Percentiles rank a stretch among this genome's conserved stretches.
phyloP scores from a whole-genome alignment of 768 basidiomycete species.

The Lactarius quietus region DNA sequence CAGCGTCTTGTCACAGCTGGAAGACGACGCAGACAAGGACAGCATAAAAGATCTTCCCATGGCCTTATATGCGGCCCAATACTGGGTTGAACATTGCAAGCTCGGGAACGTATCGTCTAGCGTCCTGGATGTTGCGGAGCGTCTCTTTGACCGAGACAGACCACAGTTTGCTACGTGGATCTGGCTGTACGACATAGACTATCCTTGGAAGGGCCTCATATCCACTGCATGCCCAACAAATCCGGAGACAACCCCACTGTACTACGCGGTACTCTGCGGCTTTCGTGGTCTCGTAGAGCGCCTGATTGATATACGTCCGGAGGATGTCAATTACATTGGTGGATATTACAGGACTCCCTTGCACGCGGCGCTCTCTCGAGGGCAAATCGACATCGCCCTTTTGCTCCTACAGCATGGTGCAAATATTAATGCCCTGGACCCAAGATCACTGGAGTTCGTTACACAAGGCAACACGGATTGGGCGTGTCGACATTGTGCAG shows the following conservation, averaged over 20 bases:
- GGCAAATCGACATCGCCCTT: not conserved
- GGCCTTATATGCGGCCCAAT: not conserved
- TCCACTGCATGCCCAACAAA: not conserved
- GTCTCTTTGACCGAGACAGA: not conserved
- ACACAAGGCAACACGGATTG: not conserved
- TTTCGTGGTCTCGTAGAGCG: not conserved
- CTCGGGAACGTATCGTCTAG: not conserved
- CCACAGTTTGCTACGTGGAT: not conserved
- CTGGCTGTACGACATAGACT: constrained; percentile 1
- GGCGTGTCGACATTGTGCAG: not conserved
- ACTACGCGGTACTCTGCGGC: constrained; percentile 1
- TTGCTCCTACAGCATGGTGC: not conserved
- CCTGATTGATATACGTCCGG: not conserved
- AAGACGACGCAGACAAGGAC: not conserved
- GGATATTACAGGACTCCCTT: not conserved
- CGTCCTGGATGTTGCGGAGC: not conserved
- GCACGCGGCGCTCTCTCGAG: not conserved
- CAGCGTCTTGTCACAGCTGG: not conserved
- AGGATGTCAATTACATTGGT: not conserved
- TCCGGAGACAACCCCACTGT: not conserved
- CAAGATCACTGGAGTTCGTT: not conserved
- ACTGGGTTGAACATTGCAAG: not conserved
- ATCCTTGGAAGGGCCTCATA: not conserved
- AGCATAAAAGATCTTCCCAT: not conserved
- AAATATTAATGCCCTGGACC: not conserved